Evolutionary conservation across 2,329 filamentous ascomycete species (phyloP).

Genomic region (Cryphonectria naterciae): DNA sequence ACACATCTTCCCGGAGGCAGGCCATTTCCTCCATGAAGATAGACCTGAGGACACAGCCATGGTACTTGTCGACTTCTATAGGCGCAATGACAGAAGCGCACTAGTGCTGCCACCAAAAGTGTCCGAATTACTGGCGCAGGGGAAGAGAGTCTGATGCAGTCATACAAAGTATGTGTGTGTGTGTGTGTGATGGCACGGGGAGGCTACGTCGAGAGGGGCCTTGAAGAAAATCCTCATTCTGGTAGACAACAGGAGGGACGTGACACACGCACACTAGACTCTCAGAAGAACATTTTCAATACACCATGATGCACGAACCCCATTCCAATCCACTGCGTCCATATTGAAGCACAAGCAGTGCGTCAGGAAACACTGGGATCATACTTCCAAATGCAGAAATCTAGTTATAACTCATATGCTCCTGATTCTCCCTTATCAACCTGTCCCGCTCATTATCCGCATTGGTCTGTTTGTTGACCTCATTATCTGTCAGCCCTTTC

Average conservation of each 20-base stretch:
- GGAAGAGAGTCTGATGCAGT: constrained; percentile 56
- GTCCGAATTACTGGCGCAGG: constrained; percentile 68
- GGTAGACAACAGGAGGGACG: not conserved
- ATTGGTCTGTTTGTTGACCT: constrained; percentile 71
- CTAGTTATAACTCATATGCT: constrained; percentile 62
- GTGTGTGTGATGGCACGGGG: too few species aligned
- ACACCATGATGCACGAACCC: not conserved
- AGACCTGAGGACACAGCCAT: constrained; percentile 87
- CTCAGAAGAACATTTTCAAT: not conserved
- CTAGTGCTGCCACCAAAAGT: constrained; percentile 93
- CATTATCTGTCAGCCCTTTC: constrained; percentile 71
- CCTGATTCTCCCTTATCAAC: constrained; percentile 62
- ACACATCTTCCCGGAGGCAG: constrained; percentile 91
- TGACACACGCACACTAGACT: not conserved
- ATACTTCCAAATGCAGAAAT: not conserved
- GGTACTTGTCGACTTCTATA: constrained; percentile 87
- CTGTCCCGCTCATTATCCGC: constrained; percentile 66
- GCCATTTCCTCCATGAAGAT: constrained; percentile 97
- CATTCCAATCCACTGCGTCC: not conserved
- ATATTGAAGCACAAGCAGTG: not conserved
- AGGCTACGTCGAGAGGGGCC: not conserved
- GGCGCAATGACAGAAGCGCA: constrained; percentile 82
- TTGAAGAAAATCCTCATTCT: not conserved
- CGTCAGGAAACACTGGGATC: not conserved
- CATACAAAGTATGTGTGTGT: not conserved